Conservation (phyloP, 164 flowering plant species). For the Echeveria elegans region DNA sequence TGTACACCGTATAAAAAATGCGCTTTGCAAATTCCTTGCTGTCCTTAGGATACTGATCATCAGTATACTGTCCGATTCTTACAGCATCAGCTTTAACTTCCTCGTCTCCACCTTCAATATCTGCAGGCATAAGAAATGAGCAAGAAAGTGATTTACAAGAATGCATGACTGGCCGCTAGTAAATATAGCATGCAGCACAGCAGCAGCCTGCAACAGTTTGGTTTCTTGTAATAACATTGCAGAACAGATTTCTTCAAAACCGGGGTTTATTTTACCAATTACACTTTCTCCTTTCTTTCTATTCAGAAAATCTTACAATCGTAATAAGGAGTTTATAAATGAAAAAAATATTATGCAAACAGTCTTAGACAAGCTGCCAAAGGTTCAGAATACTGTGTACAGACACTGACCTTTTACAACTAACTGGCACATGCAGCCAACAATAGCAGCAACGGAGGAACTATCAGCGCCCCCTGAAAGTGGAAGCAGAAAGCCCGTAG, state of each 20-base stretch:
- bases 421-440: conserved; percentile 99
- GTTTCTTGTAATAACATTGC: not conserved
- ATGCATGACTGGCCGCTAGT: not conserved
- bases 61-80: conserved; percentile 69
- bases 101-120: conserved; percentile 74
- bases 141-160: not conserved
- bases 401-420: conserved; percentile 62
- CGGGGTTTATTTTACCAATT: not conserved
- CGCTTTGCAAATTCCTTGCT: conserved; percentile 94
- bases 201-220: too few relatives aligned
- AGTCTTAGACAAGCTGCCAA: not conserved
- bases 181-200: not conserved
- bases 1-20: conserved; percentile 79
- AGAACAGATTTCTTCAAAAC: not conserved
- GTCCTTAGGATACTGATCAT: conserved; percentile 78
- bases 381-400: not conserved
- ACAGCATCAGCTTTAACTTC: conserved; percentile 95
- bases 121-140: conserved; percentile 28
- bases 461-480: conserved; percentile 99
- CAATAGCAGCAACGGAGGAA: conserved; percentile 94
- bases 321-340: too few relatives aligned
- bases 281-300: too few relatives aligned
- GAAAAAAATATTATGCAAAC: not conserved
- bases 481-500: conserved; percentile 97
- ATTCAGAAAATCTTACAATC: too few relatives aligned